Base-by-base conservation (phyloP, 2,329 filamentous ascomycete species). In the Paraconiothyrium brasiliense region DNA sequence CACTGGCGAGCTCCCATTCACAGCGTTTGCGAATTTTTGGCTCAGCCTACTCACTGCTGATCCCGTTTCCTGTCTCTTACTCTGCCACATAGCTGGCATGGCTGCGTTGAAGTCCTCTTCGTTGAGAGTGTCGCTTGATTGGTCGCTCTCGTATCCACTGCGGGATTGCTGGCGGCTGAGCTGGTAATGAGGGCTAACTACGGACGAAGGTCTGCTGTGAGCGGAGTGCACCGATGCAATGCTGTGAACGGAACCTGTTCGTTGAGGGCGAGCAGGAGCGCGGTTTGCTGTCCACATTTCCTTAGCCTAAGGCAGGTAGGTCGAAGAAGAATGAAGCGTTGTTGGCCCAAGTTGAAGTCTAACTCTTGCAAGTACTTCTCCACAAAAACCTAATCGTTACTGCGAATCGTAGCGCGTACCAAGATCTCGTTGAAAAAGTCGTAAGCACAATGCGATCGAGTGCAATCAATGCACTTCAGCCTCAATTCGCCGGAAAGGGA, bases 281-380 rank as follows among this genome's bases (percentile, higher is more conserved):
- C 76, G 72, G 51, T 64, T 70, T 55, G 74, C 66, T 39, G 69
- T 71, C 76, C 76, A 78, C 76, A 78, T 78, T 60, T 70, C 67
- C 54, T 65, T 16, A 43, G 9, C 35, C 30, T 32, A n/a, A 44
- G 51, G 35, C 39, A 20, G 20, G 22, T 41, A 66, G 9, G 50
- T 58, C n/a, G 46, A 59, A 34, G 49, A 61, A 39, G 48, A 52
- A 55, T 50, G 54, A 54, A 62, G 37, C 16, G 63, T 48, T 44
- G 51, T 48, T 54, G n/a, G 13, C 50, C 39, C 37, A 43, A 43
- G 27, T n/a, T 9, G 14, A 27, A 30, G 27, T n/a, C 16, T 20
- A 22, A 7, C 14, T 30, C 50, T 43, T 52, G 24, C 22, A 27
- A 61, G 34, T 55, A 35, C 24, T 34, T 24, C 14, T 27, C 32